A percentile compares a stretch with the other conserved stretches of the same genome.
These are phyloP conservation scores for Penicillium longicatenatum DNA, from an alignment of 495 filamentous ascomycete species.

Conservation along the genomic window DNA sequence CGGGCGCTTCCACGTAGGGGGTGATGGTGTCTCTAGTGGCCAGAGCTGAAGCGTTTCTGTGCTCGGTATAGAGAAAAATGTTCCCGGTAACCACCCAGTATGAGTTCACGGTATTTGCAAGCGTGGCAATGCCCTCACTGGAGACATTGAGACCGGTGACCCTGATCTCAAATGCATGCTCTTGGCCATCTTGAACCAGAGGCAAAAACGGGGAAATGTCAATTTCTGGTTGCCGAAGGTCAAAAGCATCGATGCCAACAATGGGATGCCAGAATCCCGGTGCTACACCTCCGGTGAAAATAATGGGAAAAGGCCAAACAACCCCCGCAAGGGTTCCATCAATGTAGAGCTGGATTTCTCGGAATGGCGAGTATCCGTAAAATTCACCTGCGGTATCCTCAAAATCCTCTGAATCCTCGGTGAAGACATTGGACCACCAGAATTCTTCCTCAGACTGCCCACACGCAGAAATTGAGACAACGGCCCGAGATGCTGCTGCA, in stretches of 20 bases:
- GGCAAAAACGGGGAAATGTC: slow-evolving; percentile 81
- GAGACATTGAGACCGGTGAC: slow-evolving; percentile 62
- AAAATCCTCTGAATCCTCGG: slow-evolving; percentile 64
- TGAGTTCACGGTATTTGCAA: slow-evolving; percentile 63
- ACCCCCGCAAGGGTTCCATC: slow-evolving; percentile 78
- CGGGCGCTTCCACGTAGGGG: slow-evolving; percentile 36
- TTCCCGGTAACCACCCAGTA: slow-evolving; percentile 86
- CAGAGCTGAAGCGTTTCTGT: slow-evolving; percentile 39
- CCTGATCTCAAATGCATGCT: slow-evolving; percentile 71
- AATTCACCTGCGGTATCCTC: slow-evolving; percentile 54
- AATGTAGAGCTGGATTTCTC: slow-evolving; percentile 80
- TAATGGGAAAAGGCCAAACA: slow-evolving; percentile 81
- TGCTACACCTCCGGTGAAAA: slow-evolving; percentile 86
- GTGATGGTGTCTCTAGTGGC: background rate
- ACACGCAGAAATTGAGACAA: slow-evolving; percentile 75
- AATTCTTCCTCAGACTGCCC: slow-evolving; percentile 84
- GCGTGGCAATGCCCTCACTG: slow-evolving; percentile 41
- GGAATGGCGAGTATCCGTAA: slow-evolving; percentile 74
- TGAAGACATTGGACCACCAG: slow-evolving; percentile 85
- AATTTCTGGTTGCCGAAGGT: slow-evolving; percentile 79
- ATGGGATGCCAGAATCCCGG: slow-evolving; percentile 84
- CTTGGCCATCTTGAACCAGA: slow-evolving; percentile 61
- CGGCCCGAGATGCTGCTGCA: slow-evolving; percentile 63
- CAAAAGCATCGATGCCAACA: slow-evolving; percentile 82
- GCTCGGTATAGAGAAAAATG: slow-evolving; percentile 70